Base-by-base conservation (phyloP, 495 filamentous ascomycete genomes). In the Geoglossum glabrum region DNA sequence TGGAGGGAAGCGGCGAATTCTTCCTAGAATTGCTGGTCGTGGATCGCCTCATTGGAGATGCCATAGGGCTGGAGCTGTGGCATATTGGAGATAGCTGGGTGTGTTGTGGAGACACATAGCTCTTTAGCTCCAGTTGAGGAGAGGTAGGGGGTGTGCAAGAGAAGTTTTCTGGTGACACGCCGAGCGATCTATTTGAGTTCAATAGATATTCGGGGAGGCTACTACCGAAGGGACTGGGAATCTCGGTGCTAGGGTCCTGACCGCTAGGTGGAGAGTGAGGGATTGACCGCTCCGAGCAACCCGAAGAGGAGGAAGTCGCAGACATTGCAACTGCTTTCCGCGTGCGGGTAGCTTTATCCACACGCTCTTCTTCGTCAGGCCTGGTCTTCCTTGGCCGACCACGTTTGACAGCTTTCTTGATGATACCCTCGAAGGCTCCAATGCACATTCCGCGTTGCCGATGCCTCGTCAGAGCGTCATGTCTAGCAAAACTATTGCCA, bases 381-480 rank as follows among this genome's bases (percentile, higher is more conserved):
- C 79, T 69, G 50, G 72, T 71, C 65, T 82, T 81, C 74, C 81
- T 82, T 19, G 82, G 82, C 43, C 82, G 72, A 56, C 82, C 82
- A 50, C 82, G 79, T 61, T 83, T 83, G 21, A 78, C 79, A 10
- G 74, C 74, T 61, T 84, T 84, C 63, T 84, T 83, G 21, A 86
- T 79, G 54, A 88, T 76, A 15, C 86, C 87, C 61, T 88, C 86
- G 63, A 94, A 90, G 1, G 85, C 89, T 40, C 93, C 93, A 46
- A 87, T 80, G 69, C 92, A 98, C 82, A 92, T 92, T 31, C 89
- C 90, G 9, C 92, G 80, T 67, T 97, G 92, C 26, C 89, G 79
- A 68, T 98, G 92, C 45, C 92, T 78, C 45, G 92, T 97, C 33
- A 98, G 74, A 55, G 92, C 92, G 71, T 98, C 92, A 64, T 95